Conservation (phyloP, 495 filamentous ascomycete genomes). For the Beverwykella pulmonaria region DNA sequence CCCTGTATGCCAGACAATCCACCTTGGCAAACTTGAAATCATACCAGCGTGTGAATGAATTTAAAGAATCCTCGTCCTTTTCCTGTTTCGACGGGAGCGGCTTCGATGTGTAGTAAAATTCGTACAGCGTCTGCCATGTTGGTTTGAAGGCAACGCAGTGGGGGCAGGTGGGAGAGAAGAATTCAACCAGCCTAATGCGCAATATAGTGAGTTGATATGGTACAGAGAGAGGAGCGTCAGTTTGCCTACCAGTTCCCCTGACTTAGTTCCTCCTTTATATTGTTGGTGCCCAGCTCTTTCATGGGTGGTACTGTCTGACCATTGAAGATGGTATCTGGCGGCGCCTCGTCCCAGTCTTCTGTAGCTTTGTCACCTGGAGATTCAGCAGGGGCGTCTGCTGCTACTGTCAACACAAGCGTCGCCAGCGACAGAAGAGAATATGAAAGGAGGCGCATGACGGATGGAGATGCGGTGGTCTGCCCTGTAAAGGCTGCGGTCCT, state of each 20-base stretch:
- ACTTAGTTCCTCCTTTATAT: constrained; percentile 59
- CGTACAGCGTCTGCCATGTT: constrained; percentile 88
- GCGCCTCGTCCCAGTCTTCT: constrained; percentile 26
- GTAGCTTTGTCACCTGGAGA: not conserved
- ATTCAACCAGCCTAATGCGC: constrained; percentile 67
- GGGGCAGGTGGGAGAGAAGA: constrained; percentile 73
- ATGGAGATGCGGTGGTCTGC: not conserved
- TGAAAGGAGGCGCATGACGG: constrained; percentile 35
- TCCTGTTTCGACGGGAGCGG: constrained; percentile 55
- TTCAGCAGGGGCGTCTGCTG: constrained; percentile 10
- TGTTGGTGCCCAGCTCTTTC: constrained; percentile 61
- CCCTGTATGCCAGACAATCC: constrained; percentile 80
- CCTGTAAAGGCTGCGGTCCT: constrained; percentile 5
- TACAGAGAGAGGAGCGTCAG: constrained; percentile 29
- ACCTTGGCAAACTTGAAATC: constrained; percentile 85
- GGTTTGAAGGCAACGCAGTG: constrained; percentile 84
- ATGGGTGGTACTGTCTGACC: constrained; percentile 75
- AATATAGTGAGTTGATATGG: not conserved
- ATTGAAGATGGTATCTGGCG: constrained; percentile 70
- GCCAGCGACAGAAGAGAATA: constrained; percentile 37
- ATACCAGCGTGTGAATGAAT: constrained; percentile 73
- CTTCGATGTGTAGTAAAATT: constrained; percentile 94
- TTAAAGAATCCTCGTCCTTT: constrained; percentile 52
- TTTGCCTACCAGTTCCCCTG: constrained; percentile 63
- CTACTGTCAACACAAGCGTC: constrained; percentile 21